Evolutionary conservation across 305 asterid species (phyloP), one percentile per base, ranked within the genome.

Genomic region (Plantago lanceolata): DNA sequence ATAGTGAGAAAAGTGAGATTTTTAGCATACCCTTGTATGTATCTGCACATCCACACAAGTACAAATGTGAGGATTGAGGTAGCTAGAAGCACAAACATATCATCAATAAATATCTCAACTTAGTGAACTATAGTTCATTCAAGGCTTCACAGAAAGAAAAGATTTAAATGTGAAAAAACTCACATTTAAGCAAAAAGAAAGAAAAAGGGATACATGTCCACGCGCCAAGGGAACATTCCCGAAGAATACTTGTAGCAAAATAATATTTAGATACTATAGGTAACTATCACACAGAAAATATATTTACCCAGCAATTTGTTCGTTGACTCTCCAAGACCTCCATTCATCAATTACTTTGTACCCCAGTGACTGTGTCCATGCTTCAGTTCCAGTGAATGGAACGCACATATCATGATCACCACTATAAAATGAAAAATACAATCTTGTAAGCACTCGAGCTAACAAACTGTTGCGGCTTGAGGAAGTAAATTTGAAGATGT

Each of bases 341-440:
- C 87, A 84, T 68, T 78, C 75, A 5, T 79, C 79, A 0, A 76
- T 63, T 2, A 79, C 57, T 65, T 71, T 0, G 50, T 74, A 73
- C 5, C 84, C 84, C 5, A 84, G 74, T 26, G 84, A 78, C 2
- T 74, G 57, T 2, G 81, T 79, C 90, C 90, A 81, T 16, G 84
- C 84, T 79, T 84, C 76, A 19, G 79, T 81, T 44, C 90, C 90
- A 1, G 87, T 84, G 56, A 69, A 84, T 3, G 90, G 90, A 61
- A 84, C 75, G 52, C 87, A 81, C 90, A 84, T 81, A 68, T 84
- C 90, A 66, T 84, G 90, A 73, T 84, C 85, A 4, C 90, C 87
- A 48, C 90, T 84, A 59, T 12, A 20, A n/a, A 8, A 43, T 14
- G 47, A 29, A 60, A n/a, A 19, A 13, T 0, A 4, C 24, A 45